Base-by-base conservation (phyloP, 495 filamentous ascomycete species). In the Xylaria telfairii region DNA sequence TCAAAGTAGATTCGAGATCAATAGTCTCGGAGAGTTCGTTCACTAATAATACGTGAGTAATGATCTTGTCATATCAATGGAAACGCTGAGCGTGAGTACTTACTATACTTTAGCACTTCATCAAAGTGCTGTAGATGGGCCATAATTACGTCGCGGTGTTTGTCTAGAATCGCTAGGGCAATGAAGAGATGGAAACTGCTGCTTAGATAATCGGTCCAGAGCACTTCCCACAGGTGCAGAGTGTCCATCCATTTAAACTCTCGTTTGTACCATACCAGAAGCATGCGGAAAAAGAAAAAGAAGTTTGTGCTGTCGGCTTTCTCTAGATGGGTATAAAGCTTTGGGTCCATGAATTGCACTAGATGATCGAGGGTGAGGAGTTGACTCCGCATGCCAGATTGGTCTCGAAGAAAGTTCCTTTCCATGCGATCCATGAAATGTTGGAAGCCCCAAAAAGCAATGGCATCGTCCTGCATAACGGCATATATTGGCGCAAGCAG, bases 221-320 rank as follows among this genome's bases (percentile, higher is more conserved):
- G 84, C 2, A 87, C 86, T 81, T 99, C 96, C 95, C 96, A 99
- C 9, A 99, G 84, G 26, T 92, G 89, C 39, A 98, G 83, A 37
- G 97, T 88, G 76, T 98, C 93, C 47, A 83, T 77, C 93, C 94
- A 98, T 74, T 88, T 86, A 75, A 98, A 99, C 81, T 99, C 96
- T 4, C 96, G 92, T 82, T 99, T 98, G 81, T 95, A 99, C 95
- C 95, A 98, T 24, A 99, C 96, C 0, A 99, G 85, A 30, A 99
- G 84, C 95, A 98, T 98, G 30, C 96, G 91, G 87, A 98, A 99
- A 85, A 98, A 98, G 85, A 99, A 99, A 81, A 99, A 99, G 81
- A 98, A 99, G 80, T 99, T 98, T 24, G 96, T 98, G 74, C 90
- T 93, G 71, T 98, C 96, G 30, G 95, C 93, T 9, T 86, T 89